phyloP scores from a whole-genome alignment of 495 filamentous ascomycete species.

The Hypoxylon cercidicola region DNA sequence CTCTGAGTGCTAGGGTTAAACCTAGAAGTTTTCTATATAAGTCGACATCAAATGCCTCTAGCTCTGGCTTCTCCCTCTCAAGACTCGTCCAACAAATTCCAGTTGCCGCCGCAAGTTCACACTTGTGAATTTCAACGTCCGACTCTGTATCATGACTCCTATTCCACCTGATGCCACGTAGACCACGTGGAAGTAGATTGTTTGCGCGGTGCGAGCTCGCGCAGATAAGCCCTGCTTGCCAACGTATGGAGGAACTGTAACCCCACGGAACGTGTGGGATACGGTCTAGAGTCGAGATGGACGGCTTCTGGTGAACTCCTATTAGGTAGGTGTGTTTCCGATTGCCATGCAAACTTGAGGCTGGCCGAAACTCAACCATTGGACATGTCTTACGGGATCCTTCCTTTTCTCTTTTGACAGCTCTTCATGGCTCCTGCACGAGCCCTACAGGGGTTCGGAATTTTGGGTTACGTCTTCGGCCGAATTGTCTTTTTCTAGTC shows the following conservation, averaged over 20 bases:
- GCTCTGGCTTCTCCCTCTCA: not conserved
- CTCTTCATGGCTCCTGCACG: not conserved
- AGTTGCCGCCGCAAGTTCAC: not conserved
- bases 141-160: not conserved
- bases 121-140: not conserved
- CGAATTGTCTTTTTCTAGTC: not conserved
- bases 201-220: conserved; percentile 1
- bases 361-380: not conserved
- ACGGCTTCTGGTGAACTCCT: not conserved
- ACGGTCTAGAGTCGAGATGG: not conserved
- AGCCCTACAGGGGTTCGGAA: not conserved
- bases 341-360: not conserved
- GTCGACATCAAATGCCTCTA: no score
- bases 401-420: not conserved
- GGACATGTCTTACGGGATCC: not conserved
- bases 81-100: not conserved
- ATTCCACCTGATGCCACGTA: not conserved
- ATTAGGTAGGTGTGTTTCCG: conserved; percentile 3
- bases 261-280: conserved; percentile 24
- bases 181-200: not conserved
- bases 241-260: conserved; percentile 7
- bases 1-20: no score
- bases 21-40: no score
- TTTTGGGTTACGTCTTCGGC: not conserved
- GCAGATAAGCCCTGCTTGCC: not conserved